Conservation (phyloP, 768 basidiomycete genomes). For the Phylloporus sp. region DNA sequence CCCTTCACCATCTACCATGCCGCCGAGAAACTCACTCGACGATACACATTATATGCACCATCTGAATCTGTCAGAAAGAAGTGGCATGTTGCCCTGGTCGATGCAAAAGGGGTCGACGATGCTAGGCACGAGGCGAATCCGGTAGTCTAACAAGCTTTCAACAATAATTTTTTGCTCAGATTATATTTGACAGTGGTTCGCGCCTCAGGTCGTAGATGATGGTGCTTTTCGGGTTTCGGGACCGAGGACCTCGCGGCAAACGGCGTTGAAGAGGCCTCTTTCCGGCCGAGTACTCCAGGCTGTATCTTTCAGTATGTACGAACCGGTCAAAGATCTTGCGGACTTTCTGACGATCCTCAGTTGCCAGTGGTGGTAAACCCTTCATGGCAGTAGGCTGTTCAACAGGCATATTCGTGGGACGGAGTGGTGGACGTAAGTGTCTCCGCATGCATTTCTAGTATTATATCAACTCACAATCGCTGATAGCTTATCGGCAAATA, state of each 20-base stretch:
- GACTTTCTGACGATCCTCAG: constrained; percentile 30
- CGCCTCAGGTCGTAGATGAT: constrained; percentile 54
- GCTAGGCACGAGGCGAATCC: constrained; percentile 68
- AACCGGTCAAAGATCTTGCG: not conserved
- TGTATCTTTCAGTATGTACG: constrained; percentile 57
- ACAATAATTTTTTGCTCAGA: constrained; percentile 6
- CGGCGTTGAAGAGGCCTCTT: constrained; percentile 31
- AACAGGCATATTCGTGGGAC: constrained; percentile 66
- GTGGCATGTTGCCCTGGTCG: constrained; percentile 59
- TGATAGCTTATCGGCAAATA: constrained; percentile 55
- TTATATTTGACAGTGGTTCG: constrained; percentile 54
- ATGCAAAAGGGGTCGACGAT: constrained; percentile 61
- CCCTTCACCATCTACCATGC: constrained; percentile 80
- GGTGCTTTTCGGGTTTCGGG: constrained; percentile 54
- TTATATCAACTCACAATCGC: not conserved
- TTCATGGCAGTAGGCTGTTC: constrained; percentile 65
- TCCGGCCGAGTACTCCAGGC: constrained; percentile 61
- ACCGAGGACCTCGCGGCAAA: constrained; percentile 27
- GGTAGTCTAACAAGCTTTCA: constrained; percentile 38
- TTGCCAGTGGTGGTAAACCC: constrained; percentile 41
- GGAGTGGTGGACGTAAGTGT: constrained; percentile 50
- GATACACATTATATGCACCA: constrained; percentile 70
- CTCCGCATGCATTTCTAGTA: not conserved
- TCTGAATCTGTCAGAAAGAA: constrained; percentile 55
- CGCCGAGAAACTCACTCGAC: constrained; percentile 46